phyloP scores from a whole-genome alignment of 1,284 basidiomycete species.

The Ganoderma lingzhi region DNA sequence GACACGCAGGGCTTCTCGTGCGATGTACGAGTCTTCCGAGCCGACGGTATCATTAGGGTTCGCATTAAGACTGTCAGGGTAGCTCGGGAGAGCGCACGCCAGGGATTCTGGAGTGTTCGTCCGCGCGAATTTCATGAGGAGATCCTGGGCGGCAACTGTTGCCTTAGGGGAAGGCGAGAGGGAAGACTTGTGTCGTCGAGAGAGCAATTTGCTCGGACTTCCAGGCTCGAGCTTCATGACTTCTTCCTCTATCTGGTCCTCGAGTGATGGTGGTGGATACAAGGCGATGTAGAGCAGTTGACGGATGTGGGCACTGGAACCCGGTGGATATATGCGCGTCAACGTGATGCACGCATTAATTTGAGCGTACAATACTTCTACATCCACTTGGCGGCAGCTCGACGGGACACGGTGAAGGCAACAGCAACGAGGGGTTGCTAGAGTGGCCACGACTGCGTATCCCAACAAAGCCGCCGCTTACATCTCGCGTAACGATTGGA shows the following conservation, averaged over 20 bases:
- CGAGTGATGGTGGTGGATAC: conserved; percentile 54
- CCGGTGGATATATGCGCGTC: conserved; percentile 18
- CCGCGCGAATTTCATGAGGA: conserved; percentile 62
- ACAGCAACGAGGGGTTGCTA: background rate
- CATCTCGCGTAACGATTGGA: background rate
- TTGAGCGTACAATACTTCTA: background rate
- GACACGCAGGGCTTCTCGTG: conserved; percentile 60
- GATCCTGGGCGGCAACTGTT: conserved; percentile 56
- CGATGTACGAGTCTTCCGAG: conserved; percentile 63
- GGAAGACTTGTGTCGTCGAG: conserved; percentile 50
- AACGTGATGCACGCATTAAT: conserved; percentile 13
- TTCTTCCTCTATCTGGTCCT: conserved; percentile 44
- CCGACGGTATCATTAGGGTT: conserved; percentile 36
- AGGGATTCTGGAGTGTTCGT: conserved; percentile 65
- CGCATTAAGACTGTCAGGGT: conserved; percentile 36
- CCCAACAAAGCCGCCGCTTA: background rate
- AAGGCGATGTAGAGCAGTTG: conserved; percentile 74
- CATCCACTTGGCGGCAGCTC: background rate
- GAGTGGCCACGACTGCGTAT: background rate
- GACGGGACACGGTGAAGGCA: background rate
- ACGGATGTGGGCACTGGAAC: conserved; percentile 62
- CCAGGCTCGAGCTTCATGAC: conserved; percentile 38
- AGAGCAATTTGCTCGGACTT: conserved; percentile 54
- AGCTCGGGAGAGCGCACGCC: conserved; percentile 62
- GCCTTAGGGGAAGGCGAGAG: conserved; percentile 54